These are phyloP conservation scores for Hamamelis virginiana DNA, from an alignment of 164 flowering plant genomes.

Conservation along the genomic window DNA sequence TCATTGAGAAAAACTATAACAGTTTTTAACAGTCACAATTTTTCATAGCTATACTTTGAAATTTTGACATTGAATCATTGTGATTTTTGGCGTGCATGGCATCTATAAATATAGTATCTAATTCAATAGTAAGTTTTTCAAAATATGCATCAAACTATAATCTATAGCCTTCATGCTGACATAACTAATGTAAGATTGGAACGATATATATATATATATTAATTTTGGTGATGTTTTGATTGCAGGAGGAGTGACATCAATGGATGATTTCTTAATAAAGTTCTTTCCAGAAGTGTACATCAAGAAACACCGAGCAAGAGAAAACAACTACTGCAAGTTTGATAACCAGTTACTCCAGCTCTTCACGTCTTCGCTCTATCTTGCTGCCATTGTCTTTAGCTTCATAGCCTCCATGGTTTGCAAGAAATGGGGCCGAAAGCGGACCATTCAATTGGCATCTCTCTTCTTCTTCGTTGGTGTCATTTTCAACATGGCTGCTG, in stretches of 20 bases:
- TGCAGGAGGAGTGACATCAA: slow-evolving; percentile 36
- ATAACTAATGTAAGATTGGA: too few relatives aligned
- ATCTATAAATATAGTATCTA: too few relatives aligned
- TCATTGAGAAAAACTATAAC: too few relatives aligned
- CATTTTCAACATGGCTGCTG: slow-evolving; percentile 15
- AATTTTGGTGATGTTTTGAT: background rate
- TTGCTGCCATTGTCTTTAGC: slow-evolving; percentile 27
- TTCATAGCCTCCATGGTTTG: slow-evolving; percentile 16
- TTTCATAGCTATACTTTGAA: too few relatives aligned
- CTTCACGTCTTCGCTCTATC: slow-evolving; percentile 36
- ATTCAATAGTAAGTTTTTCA: too few relatives aligned
- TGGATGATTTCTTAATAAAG: slow-evolving; percentile 31
- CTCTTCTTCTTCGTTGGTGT: slow-evolving; percentile 25
- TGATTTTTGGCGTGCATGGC: too few relatives aligned
- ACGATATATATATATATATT: too few relatives aligned
- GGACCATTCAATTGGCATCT: slow-evolving; percentile 21
- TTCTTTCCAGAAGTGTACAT: slow-evolving; percentile 28
- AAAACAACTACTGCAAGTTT: slow-evolving; percentile 36
- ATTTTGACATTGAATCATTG: too few relatives aligned
- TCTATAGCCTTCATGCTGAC: too few relatives aligned
- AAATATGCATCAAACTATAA: too few relatives aligned
- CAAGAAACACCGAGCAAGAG: slow-evolving; percentile 20
- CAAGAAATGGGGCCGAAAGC: slow-evolving; percentile 18
- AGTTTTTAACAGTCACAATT: too few relatives aligned
- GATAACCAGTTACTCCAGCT: slow-evolving; percentile 24